Base-by-base conservation (phyloP, 78 protist species). In the Dictyostelium brefeldianum region DNA sequence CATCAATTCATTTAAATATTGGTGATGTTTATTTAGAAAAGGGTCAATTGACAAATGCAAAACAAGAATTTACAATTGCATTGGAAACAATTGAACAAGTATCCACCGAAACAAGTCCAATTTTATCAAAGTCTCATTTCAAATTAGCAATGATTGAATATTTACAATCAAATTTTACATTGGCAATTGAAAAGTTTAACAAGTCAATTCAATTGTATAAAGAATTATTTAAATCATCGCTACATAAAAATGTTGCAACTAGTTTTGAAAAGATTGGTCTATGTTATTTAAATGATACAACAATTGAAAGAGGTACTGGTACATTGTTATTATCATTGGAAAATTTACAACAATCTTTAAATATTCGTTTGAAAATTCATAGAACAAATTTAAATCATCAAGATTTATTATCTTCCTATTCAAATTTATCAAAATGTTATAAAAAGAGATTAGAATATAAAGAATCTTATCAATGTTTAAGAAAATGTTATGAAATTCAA, bases 331-430 rank as follows among this genome's bases (percentile, higher is more conserved):
- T 20, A 27, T 31, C 79, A 10, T 71, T 71, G 43, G 43, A 31
- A 10, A 71, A 71, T 17, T 48, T 71, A 41, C 56, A 71, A 71
- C 53, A 71, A 71, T 31, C 79, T 4, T 29, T 71, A 20, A 71
- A 71, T 43, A 71, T 71, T n/a, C 47, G 54, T n/a, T 71, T 71
- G 20, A 71, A 71, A 71, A 71, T 71, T n/a, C 79, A 71, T 29
- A 71, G 79, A 71, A 71, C 79, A 25, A 71, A 71, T 15, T n/a
- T n/a, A 71, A 41, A 7, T n/a, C 50, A 43, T 71, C 17, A 18
- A 71, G 79, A 71, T 41, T n/a, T 71, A 14, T 51, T 17, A 5
- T 25, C 41, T 3, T 41, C 53, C 8, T 71, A 43, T 43, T 18
- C 18, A 7, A 14, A 20, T 12, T 54, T 71, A 41, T 56, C 54